Base-by-base conservation (phyloP, 495 filamentous ascomycete genomes). In the Penicillium coprophilum region DNA sequence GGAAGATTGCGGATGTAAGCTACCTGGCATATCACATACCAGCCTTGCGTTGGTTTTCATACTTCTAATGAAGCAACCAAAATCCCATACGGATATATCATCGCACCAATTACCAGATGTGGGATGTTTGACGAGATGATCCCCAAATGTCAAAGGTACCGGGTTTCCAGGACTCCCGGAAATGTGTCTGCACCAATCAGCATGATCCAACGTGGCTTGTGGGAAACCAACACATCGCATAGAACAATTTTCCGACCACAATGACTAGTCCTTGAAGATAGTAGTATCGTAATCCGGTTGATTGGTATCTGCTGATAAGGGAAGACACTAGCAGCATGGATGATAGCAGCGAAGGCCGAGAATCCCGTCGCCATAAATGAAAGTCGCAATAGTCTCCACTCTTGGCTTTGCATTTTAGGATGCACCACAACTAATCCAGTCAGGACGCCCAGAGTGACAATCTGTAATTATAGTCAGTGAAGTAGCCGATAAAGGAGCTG, bases 321-420 rank as follows among this genome's bases (percentile, higher is more conserved):
- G 49, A 78, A 79, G 39, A 78, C 52, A 20, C 38, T 59, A 15
- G 77, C 58, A 15, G 76, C 78, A 65, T 82, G 77, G 12, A 74
- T 65, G 2, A 81, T 68, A 0, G 78, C 77, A 23, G 69, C 76
- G 46, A 81, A 63, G 4, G 73, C 78, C 5, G 78, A 79, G 19
- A 80, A 45, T 1, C 73, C 79, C 6, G 77, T 82, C n/a, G 60
- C 67, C n/a, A 82, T 66, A 43, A 82, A 80, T 11, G 69, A 55
- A 12, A 70, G 61, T 24, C 79, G 79, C 30, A 79, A 67, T 1
- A 67, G 59, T 9, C 80, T 68, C 65, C 64, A 82, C 19, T 58
- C 57, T 5, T 50, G 68, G 27, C 77, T 76, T 51, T 80, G 77
- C 34, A 81, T 72, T 21, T 58, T 61, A 7, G 78, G 77, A 59